phyloP scores from a whole-genome alignment of 2,329 filamentous ascomycete species.

The Mycosphaerelloides madeirae region DNA sequence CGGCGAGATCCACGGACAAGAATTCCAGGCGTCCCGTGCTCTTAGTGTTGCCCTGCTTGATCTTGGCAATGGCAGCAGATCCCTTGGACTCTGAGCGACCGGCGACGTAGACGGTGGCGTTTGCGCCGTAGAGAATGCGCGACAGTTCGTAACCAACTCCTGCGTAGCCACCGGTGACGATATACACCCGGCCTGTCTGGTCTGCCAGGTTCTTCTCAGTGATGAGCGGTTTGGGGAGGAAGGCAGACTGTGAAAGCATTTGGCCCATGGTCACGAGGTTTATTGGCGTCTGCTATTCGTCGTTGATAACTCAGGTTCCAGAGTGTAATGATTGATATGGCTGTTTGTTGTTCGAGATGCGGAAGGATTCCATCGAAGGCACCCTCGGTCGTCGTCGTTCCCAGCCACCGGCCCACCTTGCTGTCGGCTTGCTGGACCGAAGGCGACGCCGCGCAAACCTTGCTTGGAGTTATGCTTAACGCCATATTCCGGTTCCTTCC shows the following conservation, averaged over 20 bases:
- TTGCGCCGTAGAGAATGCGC: conserved; percentile 51
- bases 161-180: conserved; percentile 49
- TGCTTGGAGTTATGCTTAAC: too few species aligned
- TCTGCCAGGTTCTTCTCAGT: conserved; percentile 42
- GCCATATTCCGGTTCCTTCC: too few species aligned
- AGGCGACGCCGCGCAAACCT: too few species aligned
- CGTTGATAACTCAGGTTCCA: too few species aligned
- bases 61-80: conserved; percentile 40
- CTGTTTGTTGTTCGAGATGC: too few species aligned
- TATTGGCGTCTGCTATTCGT: too few species aligned
- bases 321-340: too few species aligned
- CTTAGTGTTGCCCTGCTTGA: conserved; percentile 35
- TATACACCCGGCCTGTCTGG: conserved; percentile 39
- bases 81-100: conserved; percentile 46
- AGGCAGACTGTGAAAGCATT: conserved; percentile 3
- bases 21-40: conserved; percentile 40
- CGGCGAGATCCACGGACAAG: conserved; percentile 42
- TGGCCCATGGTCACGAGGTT: not conserved
- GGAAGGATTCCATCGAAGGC: too few species aligned
- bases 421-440: too few species aligned
- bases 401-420: too few species aligned
- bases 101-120: conserved; percentile 53
- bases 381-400: too few species aligned
- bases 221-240: conserved; percentile 35
- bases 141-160: conserved; percentile 51